Conservation (phyloP, 768 basidiomycete genomes). For the Naganishia onofrii region DNA sequence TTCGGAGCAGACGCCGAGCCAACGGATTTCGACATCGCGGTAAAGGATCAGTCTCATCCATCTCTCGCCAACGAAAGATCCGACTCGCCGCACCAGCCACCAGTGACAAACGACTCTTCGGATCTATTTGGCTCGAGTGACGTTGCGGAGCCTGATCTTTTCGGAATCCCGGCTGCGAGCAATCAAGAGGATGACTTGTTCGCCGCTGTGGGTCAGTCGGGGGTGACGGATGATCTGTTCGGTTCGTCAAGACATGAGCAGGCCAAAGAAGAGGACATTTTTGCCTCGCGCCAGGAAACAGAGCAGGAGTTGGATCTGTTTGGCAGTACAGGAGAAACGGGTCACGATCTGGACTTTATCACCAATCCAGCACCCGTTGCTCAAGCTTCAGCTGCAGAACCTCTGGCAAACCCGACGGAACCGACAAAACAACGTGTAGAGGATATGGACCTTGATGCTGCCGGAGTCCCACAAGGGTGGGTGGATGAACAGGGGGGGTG, state of each 20-base stretch:
- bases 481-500: conserved; percentile 47
- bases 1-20: neutral
- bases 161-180: neutral
- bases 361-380: conserved; percentile 2
- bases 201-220: neutral
- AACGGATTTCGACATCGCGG: neutral
- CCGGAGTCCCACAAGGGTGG: conserved; percentile 50
- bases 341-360: conserved; percentile 7
- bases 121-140: neutral
- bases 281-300: neutral
- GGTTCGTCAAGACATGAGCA: neutral
- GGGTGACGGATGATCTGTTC: conserved; percentile 17
- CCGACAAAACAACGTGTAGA: conserved; percentile 18
- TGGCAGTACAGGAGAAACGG: neutral
- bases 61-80: neutral
- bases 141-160: neutral
- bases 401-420: neutral
- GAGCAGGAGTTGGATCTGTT: neutral
- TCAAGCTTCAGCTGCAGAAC: neutral
- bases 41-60: neutral
- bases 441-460: conserved; percentile 36
- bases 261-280: conserved; percentile 5
- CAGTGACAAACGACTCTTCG: neutral
- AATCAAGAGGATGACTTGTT: conserved; percentile 7
- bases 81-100: neutral